These are phyloP conservation scores for Mortierella sp. DNA, from an alignment of 371 early-diverging fungal genomes.

Conservation along the genomic window DNA sequence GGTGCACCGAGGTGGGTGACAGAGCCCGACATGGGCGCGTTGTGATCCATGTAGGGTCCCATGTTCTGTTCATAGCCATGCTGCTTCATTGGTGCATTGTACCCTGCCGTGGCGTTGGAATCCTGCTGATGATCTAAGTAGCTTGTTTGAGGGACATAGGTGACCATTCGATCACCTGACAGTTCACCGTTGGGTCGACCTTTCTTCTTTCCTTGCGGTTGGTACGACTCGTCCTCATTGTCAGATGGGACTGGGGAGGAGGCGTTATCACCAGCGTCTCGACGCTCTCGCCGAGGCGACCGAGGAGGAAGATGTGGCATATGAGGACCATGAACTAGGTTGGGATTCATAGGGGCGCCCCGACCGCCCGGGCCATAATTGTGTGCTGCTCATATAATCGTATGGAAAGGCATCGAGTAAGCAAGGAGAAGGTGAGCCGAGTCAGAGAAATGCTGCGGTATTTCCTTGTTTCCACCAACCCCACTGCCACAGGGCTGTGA, in stretches of 20 bases:
- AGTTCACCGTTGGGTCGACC: background rate
- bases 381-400: background rate
- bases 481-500: background rate
- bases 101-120: background rate
- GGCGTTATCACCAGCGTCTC: constrained; percentile 24
- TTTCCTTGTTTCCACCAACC: background rate
- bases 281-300: constrained; percentile 37
- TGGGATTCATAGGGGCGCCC: constrained; percentile 2
- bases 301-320: constrained; percentile 40
- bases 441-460: background rate
- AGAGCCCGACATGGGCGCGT: too few relatives aligned
- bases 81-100: constrained; percentile 14
- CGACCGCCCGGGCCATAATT: too few relatives aligned
- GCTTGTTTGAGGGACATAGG: constrained; percentile 16
- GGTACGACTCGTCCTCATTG: constrained; percentile 39
- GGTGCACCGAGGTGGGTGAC: background rate
- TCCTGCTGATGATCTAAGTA: constrained; percentile 12
- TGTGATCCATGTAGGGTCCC: too few relatives aligned
- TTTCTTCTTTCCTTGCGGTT: constrained; percentile 3
- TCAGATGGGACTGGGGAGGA: constrained; percentile 29
- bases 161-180: constrained; percentile 3
- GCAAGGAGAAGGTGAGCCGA: background rate
- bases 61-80: too few relatives aligned
- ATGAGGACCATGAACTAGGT: constrained; percentile 24
- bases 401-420: background rate